A percentile compares a stretch with the other conserved stretches of the same genome.
Conservation (phyloP, 805 yeast genomes). For the Ascoidea tarda region DNA sequence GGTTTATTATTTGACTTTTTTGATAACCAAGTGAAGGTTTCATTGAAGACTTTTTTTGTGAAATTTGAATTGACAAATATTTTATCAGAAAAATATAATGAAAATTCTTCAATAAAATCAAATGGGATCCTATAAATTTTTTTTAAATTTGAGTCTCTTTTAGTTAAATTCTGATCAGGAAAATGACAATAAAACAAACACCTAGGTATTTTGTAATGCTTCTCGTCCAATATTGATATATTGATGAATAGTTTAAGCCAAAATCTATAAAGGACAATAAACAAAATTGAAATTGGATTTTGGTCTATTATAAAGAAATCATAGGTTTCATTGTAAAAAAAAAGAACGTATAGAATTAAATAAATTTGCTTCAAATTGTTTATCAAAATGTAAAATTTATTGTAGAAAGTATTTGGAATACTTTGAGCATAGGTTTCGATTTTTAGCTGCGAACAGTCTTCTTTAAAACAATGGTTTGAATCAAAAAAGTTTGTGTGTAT, state of each 20-base stretch:
- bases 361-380: constrained; percentile 77
- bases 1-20: constrained; percentile 14
- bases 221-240: too few species aligned
- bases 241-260: constrained; percentile 23
- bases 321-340: constrained; percentile 32
- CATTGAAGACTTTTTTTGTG: constrained; percentile 54
- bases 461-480: constrained; percentile 78
- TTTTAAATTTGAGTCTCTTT: constrained; percentile 33
- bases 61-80: constrained; percentile 82
- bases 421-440: constrained; percentile 75
- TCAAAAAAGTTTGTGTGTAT: constrained; percentile 90
- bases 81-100: constrained; percentile 63
- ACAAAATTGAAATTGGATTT: constrained; percentile 69
- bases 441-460: constrained; percentile 42
- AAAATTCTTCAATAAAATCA: constrained; percentile 69
- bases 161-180: constrained; percentile 76
- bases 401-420: constrained; percentile 55
- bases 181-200: constrained; percentile 89
- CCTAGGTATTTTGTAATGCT: constrained; percentile 26
- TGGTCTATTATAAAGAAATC: constrained; percentile 84
- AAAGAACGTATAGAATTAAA: constrained; percentile 32
- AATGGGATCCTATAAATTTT: constrained; percentile 67
- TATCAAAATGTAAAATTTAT: constrained; percentile 64
- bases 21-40: constrained; percentile 37
- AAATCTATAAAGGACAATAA: constrained; percentile 17